Conservation (phyloP, 164 flowering plant species). For the Santalum album region DNA sequence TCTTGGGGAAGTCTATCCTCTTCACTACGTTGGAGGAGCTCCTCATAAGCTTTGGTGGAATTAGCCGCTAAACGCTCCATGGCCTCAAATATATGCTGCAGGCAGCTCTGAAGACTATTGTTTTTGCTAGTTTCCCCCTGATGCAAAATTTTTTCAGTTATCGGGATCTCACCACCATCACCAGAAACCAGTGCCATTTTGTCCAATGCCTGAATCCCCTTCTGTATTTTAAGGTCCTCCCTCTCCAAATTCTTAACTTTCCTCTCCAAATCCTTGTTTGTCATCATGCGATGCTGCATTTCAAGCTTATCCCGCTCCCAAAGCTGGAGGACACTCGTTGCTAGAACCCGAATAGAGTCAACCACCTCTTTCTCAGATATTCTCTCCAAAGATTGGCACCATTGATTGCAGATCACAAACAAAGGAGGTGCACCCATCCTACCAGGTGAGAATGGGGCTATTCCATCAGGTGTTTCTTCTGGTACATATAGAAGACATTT, state of each 20-base stretch:
- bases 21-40: neutral
- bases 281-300: slow-evolving; percentile 32
- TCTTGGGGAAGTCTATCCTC: neutral
- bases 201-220: slow-evolving; percentile 64
- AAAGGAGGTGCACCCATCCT: slow-evolving; percentile 64
- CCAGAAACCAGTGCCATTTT: slow-evolving; percentile 46
- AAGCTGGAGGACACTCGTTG: slow-evolving; percentile 36
- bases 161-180: slow-evolving; percentile 14
- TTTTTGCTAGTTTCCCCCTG: neutral
- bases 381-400: slow-evolving; percentile 53
- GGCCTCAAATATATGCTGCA: neutral
- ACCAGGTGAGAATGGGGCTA: slow-evolving; percentile 63
- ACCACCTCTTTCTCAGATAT: slow-evolving; percentile 59
- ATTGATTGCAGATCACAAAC: slow-evolving; percentile 56
- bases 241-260: slow-evolving; percentile 53
- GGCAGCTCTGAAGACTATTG: neutral
- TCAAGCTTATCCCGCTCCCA: slow-evolving; percentile 52
- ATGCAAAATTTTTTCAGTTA: neutral
- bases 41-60: neutral
- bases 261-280: slow-evolving; percentile 43
- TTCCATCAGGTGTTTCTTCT: slow-evolving; percentile 61
- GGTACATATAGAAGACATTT: slow-evolving; percentile 56
- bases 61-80: neutral
- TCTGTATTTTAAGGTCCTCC: slow-evolving; percentile 76
- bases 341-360: slow-evolving; percentile 37